Evolutionary conservation across 2,329 filamentous ascomycete genomes (phyloP).

Genomic region (Taxawa tesnikishii): DNA sequence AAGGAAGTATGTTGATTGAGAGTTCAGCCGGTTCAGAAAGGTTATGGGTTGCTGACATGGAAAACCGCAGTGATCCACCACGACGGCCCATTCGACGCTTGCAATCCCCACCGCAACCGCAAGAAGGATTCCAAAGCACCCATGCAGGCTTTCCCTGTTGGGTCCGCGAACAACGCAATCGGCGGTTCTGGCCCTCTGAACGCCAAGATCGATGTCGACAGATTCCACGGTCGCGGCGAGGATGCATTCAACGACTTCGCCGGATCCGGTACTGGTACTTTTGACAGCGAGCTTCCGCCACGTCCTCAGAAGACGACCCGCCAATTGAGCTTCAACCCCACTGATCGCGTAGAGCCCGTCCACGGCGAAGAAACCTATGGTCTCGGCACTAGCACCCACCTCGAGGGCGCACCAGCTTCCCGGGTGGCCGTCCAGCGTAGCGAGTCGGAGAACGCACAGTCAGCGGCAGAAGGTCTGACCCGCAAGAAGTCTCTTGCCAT

Average conservation of each 20-base stretch:
- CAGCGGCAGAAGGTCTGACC: conserved; percentile 48
- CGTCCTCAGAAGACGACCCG: conserved; percentile 8
- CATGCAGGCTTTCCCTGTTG: conserved; percentile 92
- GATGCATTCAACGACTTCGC: conserved; percentile 80
- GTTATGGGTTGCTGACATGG: not conserved
- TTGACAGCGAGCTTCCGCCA: conserved; percentile 1
- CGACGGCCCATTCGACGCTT: conserved; percentile 92
- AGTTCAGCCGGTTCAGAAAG: too few species aligned
- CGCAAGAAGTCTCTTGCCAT: conserved; percentile 94
- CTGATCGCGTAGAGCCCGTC: conserved; percentile 54
- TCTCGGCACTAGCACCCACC: conserved; percentile 85
- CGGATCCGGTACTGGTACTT: conserved; percentile 25
- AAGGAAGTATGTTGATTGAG: conserved; percentile 49
- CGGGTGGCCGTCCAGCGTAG: conserved; percentile 64
- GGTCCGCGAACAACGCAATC: conserved; percentile 82
- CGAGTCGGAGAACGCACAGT: conserved; percentile 53
- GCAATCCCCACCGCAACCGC: conserved; percentile 87
- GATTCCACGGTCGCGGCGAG: conserved; percentile 75
- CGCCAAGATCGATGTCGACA: conserved; percentile 65
- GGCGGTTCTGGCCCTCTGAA: conserved; percentile 81
- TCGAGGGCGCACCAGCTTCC: conserved; percentile 85
- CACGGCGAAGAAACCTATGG: conserved; percentile 77
- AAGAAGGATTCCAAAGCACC: conserved; percentile 72
- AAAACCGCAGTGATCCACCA: conserved; percentile 72
- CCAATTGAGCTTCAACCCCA: conserved; percentile 50